Percentiles rank a stretch among this genome's conserved stretches.
Evolutionary conservation across 2,329 filamentous ascomycete genomes (phyloP).

Genomic region (Nigrograna mackinnonii): DNA sequence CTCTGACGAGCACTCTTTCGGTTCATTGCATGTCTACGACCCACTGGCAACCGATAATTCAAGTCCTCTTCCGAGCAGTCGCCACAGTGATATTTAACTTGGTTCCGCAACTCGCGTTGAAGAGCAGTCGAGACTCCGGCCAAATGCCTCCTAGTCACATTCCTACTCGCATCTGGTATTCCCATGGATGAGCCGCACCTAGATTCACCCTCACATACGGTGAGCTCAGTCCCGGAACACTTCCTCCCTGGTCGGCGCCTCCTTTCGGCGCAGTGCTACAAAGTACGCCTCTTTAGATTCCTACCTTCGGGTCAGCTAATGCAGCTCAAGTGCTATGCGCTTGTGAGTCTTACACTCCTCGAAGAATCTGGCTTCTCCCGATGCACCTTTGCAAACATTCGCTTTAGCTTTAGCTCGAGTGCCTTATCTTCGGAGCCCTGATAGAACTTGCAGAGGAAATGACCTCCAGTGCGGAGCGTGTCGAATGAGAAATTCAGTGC

Average conservation of each 20-base stretch:
- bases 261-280: conserved; percentile 74
- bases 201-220: too few species aligned
- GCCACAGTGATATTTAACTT: too few species aligned
- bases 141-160: too few species aligned
- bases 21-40: too few species aligned
- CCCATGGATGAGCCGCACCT: too few species aligned
- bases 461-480: conserved; percentile 78
- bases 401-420: conserved; percentile 74
- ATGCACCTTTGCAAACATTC: conserved; percentile 77
- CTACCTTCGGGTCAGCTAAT: conserved; percentile 45
- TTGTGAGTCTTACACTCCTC: conserved; percentile 66
- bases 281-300: conserved; percentile 88
- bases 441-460: conserved; percentile 98
- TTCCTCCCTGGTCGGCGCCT: conserved; percentile 48
- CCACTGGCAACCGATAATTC: too few species aligned
- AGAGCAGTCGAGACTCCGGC: too few species aligned
- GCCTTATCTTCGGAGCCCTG: conserved; percentile 84
- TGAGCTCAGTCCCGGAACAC: conserved; percentile 42
- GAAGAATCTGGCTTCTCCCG: conserved; percentile 93
- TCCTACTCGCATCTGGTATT: too few species aligned
- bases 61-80: too few species aligned
- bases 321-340: background rate
- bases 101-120: too few species aligned
- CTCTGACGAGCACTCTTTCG: too few species aligned
- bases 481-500: conserved; percentile 85